Evolutionary conservation across 2,329 filamentous ascomycete species (phyloP).

Genomic region (Tolypocladium tundrense): DNA sequence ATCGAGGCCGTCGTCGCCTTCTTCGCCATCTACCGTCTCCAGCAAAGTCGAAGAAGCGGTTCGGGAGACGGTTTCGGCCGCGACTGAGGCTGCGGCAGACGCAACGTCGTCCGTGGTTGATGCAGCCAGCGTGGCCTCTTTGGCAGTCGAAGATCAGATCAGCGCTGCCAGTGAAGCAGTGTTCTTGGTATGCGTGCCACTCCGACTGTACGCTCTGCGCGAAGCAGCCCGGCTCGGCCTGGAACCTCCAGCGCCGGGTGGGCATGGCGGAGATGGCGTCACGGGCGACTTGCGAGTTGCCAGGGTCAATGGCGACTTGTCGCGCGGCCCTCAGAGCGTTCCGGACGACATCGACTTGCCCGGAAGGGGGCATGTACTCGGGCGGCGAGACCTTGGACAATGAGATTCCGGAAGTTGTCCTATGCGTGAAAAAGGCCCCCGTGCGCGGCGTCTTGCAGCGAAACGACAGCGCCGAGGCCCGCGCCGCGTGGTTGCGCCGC

Average conservation of each 20-base stretch:
- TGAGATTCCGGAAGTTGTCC: too few species aligned
- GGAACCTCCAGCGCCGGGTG: not conserved
- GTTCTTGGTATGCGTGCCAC: too few species aligned
- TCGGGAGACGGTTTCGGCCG: conserved; percentile 13
- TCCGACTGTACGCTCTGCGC: too few species aligned
- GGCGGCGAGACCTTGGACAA: too few species aligned
- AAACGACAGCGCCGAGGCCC: conserved; percentile 37
- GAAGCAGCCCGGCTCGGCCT: not conserved
- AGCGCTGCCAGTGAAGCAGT: not conserved
- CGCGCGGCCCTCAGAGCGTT: too few species aligned
- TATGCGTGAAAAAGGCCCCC: not conserved
- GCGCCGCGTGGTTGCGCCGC: conserved; percentile 22
- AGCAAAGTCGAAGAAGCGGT: conserved; percentile 7
- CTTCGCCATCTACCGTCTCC: too few species aligned
- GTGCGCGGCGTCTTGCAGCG: conserved; percentile 32
- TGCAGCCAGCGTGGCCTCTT: conserved; percentile 1
- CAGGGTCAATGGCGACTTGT: not conserved
- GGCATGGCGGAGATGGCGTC: not conserved
- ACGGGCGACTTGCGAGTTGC: not conserved
- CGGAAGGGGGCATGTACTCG: too few species aligned
- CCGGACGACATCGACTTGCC: too few species aligned
- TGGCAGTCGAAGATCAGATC: not conserved
- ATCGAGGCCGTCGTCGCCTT: too few species aligned
- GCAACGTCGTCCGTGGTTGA: conserved; percentile 1
- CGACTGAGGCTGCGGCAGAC: conserved; percentile 8